Percentiles rank a stretch among this genome's conserved stretches.
These are phyloP conservation scores for Sugiyamaella boreocaroliniensis DNA, from an alignment of 805 yeast species.

Conservation along the genomic window DNA sequence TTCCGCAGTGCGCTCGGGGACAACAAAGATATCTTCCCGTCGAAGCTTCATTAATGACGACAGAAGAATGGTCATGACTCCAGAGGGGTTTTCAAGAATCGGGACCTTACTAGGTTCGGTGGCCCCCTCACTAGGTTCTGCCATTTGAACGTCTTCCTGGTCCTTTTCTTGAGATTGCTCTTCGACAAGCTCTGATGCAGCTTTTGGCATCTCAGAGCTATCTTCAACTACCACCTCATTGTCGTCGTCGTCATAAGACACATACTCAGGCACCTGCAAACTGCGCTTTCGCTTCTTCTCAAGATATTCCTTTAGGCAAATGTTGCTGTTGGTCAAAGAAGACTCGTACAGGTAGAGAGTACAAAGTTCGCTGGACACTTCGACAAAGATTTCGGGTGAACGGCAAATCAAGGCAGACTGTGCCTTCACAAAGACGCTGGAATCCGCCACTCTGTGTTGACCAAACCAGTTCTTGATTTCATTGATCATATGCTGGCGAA, in stretches of 20 bases:
- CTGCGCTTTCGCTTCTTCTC: conserved; percentile 10
- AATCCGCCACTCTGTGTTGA: conserved; percentile 14
- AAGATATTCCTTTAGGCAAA: conserved; percentile 21
- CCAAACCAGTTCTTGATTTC: conserved; percentile 44
- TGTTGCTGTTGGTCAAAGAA: conserved; percentile 18
- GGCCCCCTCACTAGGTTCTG: not conserved
- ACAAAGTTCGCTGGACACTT: conserved; percentile 30
- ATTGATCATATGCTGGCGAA: conserved; percentile 43
- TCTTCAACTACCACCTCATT: conserved; percentile 13
- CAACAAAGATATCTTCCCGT: conserved; percentile 34
- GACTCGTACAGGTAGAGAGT: conserved; percentile 5
- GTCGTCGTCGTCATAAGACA: conserved; percentile 5
- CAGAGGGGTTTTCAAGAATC: conserved; percentile 33
- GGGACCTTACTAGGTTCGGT: conserved; percentile 3
- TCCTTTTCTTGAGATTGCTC: conserved; percentile 1
- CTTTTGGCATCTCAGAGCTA: not conserved
- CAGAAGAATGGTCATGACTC: conserved; percentile 57
- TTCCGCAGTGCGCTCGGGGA: conserved; percentile 17
- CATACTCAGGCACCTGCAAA: conserved; percentile 2
- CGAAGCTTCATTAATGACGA: conserved; percentile 53
- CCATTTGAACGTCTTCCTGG: conserved; percentile 6
- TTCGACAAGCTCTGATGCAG: not conserved
- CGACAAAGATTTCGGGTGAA: conserved; percentile 44
- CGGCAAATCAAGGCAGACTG: conserved; percentile 30
- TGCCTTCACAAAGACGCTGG: conserved; percentile 28